phyloP scores from a whole-genome alignment of 495 filamentous ascomycete genomes.

The Annulohypoxylon moriforme region DNA sequence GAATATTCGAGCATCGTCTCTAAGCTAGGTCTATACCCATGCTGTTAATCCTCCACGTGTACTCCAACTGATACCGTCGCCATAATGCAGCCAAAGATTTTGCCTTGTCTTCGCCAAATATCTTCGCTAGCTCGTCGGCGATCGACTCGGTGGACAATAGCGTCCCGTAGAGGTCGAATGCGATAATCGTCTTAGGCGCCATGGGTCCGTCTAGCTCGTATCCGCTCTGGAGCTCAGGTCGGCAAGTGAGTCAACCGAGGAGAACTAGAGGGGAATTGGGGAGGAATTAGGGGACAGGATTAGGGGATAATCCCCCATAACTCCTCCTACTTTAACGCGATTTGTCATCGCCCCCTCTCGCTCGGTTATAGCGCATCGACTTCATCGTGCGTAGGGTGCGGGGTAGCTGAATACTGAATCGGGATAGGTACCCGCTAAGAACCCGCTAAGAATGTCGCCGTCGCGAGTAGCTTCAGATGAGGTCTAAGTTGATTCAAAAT shows the following conservation, averaged over 20 bases:
- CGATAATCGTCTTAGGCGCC: slow-evolving; percentile 62
- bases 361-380: slow-evolving; percentile 6
- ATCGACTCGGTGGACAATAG: slow-evolving; percentile 77
- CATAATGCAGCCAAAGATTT: slow-evolving; percentile 64
- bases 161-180: slow-evolving; percentile 83
- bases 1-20: not conserved
- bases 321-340: slow-evolving; percentile 1
- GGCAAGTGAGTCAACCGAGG: slow-evolving; percentile 23
- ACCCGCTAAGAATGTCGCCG: not conserved
- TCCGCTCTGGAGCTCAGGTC: slow-evolving; percentile 2
- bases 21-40: slow-evolving; percentile 67
- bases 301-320: not conserved
- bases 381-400: no score
- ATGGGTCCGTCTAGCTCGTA: slow-evolving; percentile 3
- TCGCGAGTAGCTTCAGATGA: slow-evolving; percentile 1
- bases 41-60: slow-evolving; percentile 84
- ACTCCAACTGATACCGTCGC: slow-evolving; percentile 75
- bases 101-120: slow-evolving; percentile 66
- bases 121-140: slow-evolving; percentile 60
- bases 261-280: not conserved
- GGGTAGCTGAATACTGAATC: slow-evolving; percentile 40
- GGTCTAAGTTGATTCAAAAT: not conserved
- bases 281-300: no score
- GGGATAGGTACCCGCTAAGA: slow-evolving; percentile 12
- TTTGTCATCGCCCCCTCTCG: slow-evolving; percentile 20